phyloP scores from a whole-genome alignment of 208 protist species.

The Crithidia brevicula region DNA sequence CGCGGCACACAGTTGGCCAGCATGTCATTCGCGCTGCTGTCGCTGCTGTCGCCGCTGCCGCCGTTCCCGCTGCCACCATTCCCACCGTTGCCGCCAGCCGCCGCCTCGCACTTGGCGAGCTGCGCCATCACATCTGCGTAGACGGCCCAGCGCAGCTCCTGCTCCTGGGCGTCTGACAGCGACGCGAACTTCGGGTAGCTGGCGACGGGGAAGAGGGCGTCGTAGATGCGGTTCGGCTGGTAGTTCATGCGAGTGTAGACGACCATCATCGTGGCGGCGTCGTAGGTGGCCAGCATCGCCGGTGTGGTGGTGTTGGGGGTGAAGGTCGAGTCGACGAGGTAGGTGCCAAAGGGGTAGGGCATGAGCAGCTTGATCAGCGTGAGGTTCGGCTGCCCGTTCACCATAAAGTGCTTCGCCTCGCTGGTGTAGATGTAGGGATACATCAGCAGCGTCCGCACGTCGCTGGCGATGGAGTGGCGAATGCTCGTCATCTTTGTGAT shows the following conservation, averaged over 20 bases:
- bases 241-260: constrained; percentile 23
- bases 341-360: constrained; percentile 49
- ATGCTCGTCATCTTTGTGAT: constrained; percentile 38
- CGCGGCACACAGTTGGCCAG: constrained; percentile 25
- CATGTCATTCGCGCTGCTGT: constrained; percentile 6
- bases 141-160: constrained; percentile 51
- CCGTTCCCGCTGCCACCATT: background rate
- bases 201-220: constrained; percentile 25
- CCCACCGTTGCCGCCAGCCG: background rate
- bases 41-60: background rate
- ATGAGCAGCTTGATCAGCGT: constrained; percentile 74
- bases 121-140: constrained; percentile 25
- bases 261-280: constrained; percentile 26
- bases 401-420: constrained; percentile 14
- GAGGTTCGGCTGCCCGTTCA: constrained; percentile 44
- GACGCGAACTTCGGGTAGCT: constrained; percentile 31
- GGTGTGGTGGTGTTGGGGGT: constrained; percentile 40
- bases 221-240: constrained; percentile 18
- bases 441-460: constrained; percentile 33
- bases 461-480: constrained; percentile 27
- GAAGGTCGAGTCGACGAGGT: constrained; percentile 14
- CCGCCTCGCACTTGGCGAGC: constrained; percentile 31
- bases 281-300: constrained; percentile 21
- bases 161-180: constrained; percentile 33
- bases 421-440: constrained; percentile 70